Evolutionary conservation across 2,329 filamentous ascomycete species (phyloP).

Genomic region (Chrysoporthe austroafricana): DNA sequence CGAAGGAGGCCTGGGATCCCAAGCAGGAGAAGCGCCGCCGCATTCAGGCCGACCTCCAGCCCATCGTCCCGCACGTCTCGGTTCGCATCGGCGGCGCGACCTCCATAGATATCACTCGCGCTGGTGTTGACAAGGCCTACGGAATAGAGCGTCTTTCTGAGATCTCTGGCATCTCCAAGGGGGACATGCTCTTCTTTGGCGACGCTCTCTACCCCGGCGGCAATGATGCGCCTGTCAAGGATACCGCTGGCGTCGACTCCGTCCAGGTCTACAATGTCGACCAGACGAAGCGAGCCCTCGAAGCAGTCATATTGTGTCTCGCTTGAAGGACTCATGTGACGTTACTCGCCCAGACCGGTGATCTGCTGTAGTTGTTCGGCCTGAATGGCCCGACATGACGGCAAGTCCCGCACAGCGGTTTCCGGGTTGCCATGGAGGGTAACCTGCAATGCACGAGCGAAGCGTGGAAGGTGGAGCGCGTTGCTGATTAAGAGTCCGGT

Average conservation of each 20-base stretch:
- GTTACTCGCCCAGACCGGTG: background rate
- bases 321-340: background rate
- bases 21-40: slow-evolving; percentile 45
- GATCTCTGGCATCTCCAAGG: slow-evolving; percentile 39
- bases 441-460: background rate
- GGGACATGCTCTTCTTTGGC: slow-evolving; percentile 46
- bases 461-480: background rate
- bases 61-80: slow-evolving; percentile 41
- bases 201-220: slow-evolving; percentile 46
- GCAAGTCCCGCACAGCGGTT: background rate
- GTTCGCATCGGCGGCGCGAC: slow-evolving; percentile 47
- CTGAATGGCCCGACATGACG: background rate
- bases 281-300: slow-evolving; percentile 29
- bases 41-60: slow-evolving; percentile 42
- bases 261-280: slow-evolving; percentile 27
- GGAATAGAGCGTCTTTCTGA: slow-evolving; percentile 35
- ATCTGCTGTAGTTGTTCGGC: background rate
- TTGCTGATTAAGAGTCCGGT: background rate
- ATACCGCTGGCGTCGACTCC: slow-evolving; percentile 26
- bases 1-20: slow-evolving; percentile 44
- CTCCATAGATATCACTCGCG: slow-evolving; percentile 44
- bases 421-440: background rate
- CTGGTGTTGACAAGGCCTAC: slow-evolving; percentile 45
- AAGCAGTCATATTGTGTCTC: slow-evolving; percentile 27
- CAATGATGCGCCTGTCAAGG: slow-evolving; percentile 37